phyloP scores from a whole-genome alignment of 495 filamentous ascomycete species.

The Aspergillus leporis region DNA sequence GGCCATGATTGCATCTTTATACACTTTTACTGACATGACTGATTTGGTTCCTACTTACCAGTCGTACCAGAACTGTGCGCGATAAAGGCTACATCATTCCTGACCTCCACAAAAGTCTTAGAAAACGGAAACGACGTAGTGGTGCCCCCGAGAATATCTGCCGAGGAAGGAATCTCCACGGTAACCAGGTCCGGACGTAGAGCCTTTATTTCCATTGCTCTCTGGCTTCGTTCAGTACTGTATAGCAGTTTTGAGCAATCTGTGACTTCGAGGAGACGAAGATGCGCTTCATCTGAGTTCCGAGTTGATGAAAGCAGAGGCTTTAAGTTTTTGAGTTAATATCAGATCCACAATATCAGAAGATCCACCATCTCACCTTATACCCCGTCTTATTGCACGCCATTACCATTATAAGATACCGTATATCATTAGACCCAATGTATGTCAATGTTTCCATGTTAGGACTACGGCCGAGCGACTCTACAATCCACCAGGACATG shows the following conservation, averaged over 20 bases:
- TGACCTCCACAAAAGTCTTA: background rate
- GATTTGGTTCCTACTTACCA: background rate
- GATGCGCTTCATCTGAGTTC: constrained; percentile 3
- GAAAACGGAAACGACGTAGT: background rate
- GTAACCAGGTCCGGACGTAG: background rate
- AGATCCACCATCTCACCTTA: background rate
- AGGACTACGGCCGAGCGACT: background rate
- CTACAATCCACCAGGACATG: constrained; percentile 4
- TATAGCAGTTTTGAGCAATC: background rate
- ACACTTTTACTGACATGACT: background rate
- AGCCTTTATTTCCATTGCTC: background rate
- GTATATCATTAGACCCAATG: constrained; percentile 1
- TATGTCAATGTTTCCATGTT: background rate
- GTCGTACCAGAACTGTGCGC: constrained; percentile 7
- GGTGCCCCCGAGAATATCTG: background rate
- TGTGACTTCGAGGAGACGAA: background rate
- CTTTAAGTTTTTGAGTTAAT: background rate
- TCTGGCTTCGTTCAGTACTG: background rate
- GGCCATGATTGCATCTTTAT: background rate
- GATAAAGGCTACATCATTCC: background rate
- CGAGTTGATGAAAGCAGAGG: background rate
- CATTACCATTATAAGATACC: background rate
- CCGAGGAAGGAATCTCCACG: background rate
- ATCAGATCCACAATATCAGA: background rate
- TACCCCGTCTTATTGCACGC: background rate